Conservation (phyloP, 306 rosid species). For the Malus sieversii region DNA sequence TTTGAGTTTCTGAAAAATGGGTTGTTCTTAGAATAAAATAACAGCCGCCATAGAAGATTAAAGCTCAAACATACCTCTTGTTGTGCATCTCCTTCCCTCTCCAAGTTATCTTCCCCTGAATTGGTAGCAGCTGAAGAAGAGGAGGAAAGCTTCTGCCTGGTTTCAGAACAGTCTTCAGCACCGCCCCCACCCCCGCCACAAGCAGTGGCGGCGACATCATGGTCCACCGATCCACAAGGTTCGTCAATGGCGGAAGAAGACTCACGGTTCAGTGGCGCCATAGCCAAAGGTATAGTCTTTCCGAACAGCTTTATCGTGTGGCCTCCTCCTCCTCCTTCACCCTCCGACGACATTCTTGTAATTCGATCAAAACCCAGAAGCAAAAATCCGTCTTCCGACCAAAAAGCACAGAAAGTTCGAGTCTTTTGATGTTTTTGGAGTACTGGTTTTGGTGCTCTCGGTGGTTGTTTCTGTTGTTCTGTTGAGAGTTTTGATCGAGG, state of each 20-base stretch:
- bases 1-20: constrained; percentile 24
- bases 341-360: constrained; percentile 57
- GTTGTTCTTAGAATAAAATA: constrained; percentile 16
- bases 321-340: constrained; percentile 23
- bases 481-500: not conserved
- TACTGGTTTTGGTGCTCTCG: not conserved
- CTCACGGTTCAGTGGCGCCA: constrained; percentile 21
- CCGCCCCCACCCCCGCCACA: not conserved
- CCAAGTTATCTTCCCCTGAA: constrained; percentile 21
- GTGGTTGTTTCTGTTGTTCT: not conserved
- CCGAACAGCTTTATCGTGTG: constrained; percentile 71
- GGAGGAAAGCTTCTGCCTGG: constrained; percentile 13
- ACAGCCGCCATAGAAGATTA: not conserved
- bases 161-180: not conserved
- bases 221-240: constrained; percentile 7
- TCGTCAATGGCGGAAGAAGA: constrained; percentile 7
- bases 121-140: constrained; percentile 29
- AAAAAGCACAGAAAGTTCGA: not conserved
- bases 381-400: not conserved
- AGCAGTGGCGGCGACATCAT: not conserved
- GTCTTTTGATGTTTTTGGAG: not conserved
- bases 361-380: not conserved
- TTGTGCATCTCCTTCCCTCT: constrained; percentile 3
- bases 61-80: constrained; percentile 30
- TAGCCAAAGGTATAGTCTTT: constrained; percentile 48